A percentile compares a stretch with the other conserved stretches of the same genome.
These are phyloP conservation scores for Paxillus rubicundulus DNA, from an alignment of 768 basidiomycete species.

Conservation along the genomic window DNA sequence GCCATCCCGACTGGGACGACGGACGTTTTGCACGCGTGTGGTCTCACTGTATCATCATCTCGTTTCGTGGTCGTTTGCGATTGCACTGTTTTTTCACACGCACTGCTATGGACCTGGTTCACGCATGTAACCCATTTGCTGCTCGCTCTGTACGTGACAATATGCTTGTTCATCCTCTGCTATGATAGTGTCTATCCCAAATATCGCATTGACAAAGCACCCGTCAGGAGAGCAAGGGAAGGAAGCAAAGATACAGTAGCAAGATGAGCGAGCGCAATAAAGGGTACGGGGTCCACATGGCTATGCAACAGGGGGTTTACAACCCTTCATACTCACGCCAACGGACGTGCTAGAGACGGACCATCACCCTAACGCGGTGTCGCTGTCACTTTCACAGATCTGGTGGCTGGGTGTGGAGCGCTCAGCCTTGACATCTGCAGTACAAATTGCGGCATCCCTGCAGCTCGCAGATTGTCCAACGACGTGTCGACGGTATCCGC, in stretches of 20 bases:
- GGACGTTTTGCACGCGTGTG: background rate
- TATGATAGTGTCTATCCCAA: too few species aligned
- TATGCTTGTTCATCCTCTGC: too few species aligned
- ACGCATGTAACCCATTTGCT: background rate
- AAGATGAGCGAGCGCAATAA: too few species aligned
- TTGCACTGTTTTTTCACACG: background rate
- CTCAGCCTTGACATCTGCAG: background rate
- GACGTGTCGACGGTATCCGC: background rate
- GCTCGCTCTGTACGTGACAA: background rate
- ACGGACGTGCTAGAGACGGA: background rate
- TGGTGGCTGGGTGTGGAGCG: too few species aligned
- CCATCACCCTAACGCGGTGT: background rate
- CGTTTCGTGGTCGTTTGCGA: background rate
- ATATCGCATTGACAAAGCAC: too few species aligned
- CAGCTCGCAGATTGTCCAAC: slow-evolving; percentile 2
- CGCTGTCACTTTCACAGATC: background rate
- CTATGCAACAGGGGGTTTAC: too few species aligned
- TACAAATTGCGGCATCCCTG: slow-evolving; percentile 6
- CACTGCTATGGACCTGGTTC: background rate
- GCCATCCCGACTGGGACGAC: background rate
- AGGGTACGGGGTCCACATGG: too few species aligned
- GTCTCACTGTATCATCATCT: background rate
- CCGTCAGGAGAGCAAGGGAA: too few species aligned
- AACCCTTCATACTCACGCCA: too few species aligned
- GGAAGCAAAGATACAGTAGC: too few species aligned